These are phyloP conservation scores for Parmelia sp. DNA, from an alignment of 495 filamentous ascomycete species.

Conservation along the genomic window DNA sequence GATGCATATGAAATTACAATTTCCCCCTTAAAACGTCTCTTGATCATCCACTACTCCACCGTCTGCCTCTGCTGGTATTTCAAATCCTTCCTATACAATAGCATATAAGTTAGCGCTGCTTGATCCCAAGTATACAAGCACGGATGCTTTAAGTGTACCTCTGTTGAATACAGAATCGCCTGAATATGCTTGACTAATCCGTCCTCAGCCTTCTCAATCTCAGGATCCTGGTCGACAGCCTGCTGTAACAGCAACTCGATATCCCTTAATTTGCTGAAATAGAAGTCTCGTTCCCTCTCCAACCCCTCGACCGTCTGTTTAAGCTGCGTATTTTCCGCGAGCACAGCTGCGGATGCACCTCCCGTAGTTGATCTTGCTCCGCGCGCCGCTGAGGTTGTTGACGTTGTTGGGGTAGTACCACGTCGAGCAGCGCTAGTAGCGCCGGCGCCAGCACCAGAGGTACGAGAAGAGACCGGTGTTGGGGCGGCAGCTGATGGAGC, in stretches of 20 bases:
- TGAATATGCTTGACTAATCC: slow-evolving; percentile 91
- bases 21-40: slow-evolving; percentile 42
- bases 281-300: slow-evolving; percentile 94
- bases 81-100: slow-evolving; percentile 44
- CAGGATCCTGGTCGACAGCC: slow-evolving; percentile 81
- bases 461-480: slow-evolving; percentile 39
- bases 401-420: slow-evolving; percentile 69
- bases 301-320: slow-evolving; percentile 82
- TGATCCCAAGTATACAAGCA: not conserved
- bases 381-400: slow-evolving; percentile 43
- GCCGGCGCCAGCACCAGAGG: slow-evolving; percentile 33
- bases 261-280: slow-evolving; percentile 95
- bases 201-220: slow-evolving; percentile 87
- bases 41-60: slow-evolving; percentile 40
- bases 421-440: slow-evolving; percentile 56
- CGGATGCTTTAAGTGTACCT: slow-evolving; percentile 42
- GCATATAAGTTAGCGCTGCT: slow-evolving; percentile 5
- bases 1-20: not conserved
- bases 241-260: slow-evolving; percentile 91
- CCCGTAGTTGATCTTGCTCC: slow-evolving; percentile 40
- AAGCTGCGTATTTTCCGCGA: slow-evolving; percentile 72
- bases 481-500: slow-evolving; percentile 44
- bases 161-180: slow-evolving; percentile 92
- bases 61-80: slow-evolving; percentile 40
- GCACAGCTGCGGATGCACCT: slow-evolving; percentile 58